A percentile compares a stretch with the other conserved stretches of the same genome.
Conservation (phyloP, 1,284 basidiomycete species). For the Pyrrhoderma lamaoense region DNA sequence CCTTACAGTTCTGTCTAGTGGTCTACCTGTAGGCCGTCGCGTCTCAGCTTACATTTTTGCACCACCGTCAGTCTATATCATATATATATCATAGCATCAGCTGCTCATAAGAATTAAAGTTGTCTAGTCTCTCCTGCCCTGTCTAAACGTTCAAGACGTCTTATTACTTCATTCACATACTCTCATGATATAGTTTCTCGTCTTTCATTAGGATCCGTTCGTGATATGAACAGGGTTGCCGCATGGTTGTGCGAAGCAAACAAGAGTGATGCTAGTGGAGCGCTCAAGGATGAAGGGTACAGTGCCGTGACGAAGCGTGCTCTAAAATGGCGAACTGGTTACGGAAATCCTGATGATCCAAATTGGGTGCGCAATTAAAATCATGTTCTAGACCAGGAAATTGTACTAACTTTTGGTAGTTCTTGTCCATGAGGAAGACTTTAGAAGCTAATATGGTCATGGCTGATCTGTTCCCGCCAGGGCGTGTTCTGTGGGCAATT, state of each 20-base stretch:
- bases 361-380: slow-evolving; percentile 50
- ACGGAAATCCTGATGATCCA: slow-evolving; percentile 46
- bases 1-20: slow-evolving; percentile 60
- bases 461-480: slow-evolving; percentile 70
- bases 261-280: slow-evolving; percentile 29
- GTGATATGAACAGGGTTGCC: slow-evolving; percentile 68
- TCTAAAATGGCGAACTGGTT: slow-evolving; percentile 49
- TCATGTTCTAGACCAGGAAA: no score
- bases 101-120: no score
- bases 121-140: slow-evolving; percentile 54
- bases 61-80: slow-evolving; percentile 63
- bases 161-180: slow-evolving; percentile 74
- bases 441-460: slow-evolving; percentile 80
- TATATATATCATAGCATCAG: no score
- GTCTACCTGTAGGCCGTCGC: slow-evolving; percentile 58
- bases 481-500: slow-evolving; percentile 72
- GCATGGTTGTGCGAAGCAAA: slow-evolving; percentile 73
- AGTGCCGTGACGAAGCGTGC: slow-evolving; percentile 53
- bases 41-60: slow-evolving; percentile 77
- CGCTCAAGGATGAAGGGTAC: slow-evolving; percentile 39
- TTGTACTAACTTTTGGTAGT: slow-evolving; percentile 34
- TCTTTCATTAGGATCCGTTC: slow-evolving; percentile 69
- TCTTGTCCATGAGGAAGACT: slow-evolving; percentile 71
- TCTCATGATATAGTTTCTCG: slow-evolving; percentile 78
- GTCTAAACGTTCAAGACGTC: slow-evolving; percentile 43